phyloP scores from a whole-genome alignment of 2,329 filamentous ascomycete genomes.

The Capronia americana region DNA sequence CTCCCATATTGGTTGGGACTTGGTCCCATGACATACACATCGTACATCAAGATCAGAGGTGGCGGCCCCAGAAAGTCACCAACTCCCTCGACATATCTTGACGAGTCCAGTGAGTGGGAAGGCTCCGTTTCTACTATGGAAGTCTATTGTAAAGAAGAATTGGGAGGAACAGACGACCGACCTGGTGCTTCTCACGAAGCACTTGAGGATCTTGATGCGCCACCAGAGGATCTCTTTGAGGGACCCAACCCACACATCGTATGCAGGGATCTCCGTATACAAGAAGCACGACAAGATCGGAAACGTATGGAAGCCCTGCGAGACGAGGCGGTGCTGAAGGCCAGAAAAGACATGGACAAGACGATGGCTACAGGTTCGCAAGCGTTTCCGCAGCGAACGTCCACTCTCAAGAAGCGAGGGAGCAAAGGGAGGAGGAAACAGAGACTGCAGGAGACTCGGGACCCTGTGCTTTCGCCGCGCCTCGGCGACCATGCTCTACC shows the following conservation, averaged over 20 bases:
- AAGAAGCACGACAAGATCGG: not conserved
- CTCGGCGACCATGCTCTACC: not conserved
- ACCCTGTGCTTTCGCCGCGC: not conserved
- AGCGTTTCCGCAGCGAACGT: not conserved
- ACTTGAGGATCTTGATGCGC: not conserved
- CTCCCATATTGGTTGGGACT: conserved; percentile 18
- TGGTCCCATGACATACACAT: conserved; percentile 1
- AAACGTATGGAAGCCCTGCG: not conserved
- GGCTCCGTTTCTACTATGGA: not conserved
- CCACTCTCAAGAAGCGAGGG: not conserved
- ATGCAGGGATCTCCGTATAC: not conserved
- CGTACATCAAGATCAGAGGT: not conserved
- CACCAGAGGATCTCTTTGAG: not conserved
- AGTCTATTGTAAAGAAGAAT: not conserved
- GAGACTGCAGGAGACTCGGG: not conserved
- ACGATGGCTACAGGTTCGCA: not conserved
- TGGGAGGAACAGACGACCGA: not conserved
- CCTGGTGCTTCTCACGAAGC: not conserved
- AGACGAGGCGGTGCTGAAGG: not conserved
- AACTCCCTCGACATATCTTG: conserved; percentile 9
- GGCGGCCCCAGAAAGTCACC: not conserved
- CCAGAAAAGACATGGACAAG: not conserved
- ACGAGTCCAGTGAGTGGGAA: not conserved
- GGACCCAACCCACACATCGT: not conserved
- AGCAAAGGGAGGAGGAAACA: not conserved